Evolutionary conservation across 129 eudicot genomes (phyloP).

Genomic region (Kitagawia praeruptora): DNA sequence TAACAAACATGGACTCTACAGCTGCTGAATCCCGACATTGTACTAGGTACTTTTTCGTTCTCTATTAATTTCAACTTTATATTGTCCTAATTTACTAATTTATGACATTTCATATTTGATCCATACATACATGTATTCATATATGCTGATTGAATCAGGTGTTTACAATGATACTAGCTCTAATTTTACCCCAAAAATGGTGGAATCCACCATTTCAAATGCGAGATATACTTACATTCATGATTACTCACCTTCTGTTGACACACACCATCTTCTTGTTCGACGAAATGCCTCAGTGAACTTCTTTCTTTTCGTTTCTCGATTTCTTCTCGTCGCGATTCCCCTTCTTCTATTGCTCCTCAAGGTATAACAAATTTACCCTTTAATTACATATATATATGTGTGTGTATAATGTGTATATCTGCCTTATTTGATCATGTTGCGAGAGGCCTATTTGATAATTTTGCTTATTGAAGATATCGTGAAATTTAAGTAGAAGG

Average conservation of each 20-base stretch:
- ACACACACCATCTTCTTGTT: conserved; percentile 28
- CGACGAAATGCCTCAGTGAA: conserved; percentile 14
- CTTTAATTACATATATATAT: not conserved
- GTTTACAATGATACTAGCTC: not conserved
- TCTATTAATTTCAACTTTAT: not conserved
- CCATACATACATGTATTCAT: not conserved
- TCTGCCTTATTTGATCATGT: not conserved
- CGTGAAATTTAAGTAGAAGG: too few relatives aligned
- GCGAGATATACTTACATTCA: conserved; percentile 23
- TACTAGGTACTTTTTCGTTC: not conserved
- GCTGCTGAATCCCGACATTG: not conserved
- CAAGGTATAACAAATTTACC: conserved; percentile 13
- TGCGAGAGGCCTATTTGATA: too few relatives aligned
- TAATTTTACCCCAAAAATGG: conserved; percentile 17
- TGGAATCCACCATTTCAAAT: conserved; percentile 15
- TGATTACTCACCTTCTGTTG: conserved; percentile 12
- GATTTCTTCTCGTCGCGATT: conserved; percentile 18
- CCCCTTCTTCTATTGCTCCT: conserved; percentile 18
- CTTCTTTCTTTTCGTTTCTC: conserved; percentile 9
- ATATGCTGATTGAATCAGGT: not conserved
- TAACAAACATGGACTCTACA: not conserved
- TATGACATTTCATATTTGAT: not conserved
- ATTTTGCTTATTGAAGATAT: not conserved
- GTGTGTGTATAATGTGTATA: not conserved
- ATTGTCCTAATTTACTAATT: not conserved